Evolutionary conservation across 495 filamentous ascomycete species (phyloP).

Genomic region (Neurospora discreta): DNA sequence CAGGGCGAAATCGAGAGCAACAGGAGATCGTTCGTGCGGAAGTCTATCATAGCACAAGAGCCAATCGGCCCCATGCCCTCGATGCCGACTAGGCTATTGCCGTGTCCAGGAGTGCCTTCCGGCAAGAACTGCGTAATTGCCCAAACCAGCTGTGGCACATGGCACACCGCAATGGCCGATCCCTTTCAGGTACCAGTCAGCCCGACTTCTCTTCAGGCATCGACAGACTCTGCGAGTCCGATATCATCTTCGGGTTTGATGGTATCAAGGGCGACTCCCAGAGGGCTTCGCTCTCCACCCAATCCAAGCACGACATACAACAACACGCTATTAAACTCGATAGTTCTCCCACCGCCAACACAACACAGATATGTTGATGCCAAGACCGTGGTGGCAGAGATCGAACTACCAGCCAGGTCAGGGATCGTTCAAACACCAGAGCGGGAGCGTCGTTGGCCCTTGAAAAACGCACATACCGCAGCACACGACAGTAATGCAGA

Average conservation of each 20-base stretch:
- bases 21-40: background rate
- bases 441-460: background rate
- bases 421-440: background rate
- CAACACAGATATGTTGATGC: background rate
- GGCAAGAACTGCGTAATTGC: background rate
- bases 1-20: background rate
- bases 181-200: constrained; percentile 2
- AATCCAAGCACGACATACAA: background rate
- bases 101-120: constrained; percentile 1
- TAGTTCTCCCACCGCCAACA: constrained; percentile 3
- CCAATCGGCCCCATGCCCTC: background rate
- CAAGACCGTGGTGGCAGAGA: background rate
- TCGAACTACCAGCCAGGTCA: background rate
- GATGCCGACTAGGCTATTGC: constrained; percentile 2
- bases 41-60: background rate
- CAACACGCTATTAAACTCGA: background rate
- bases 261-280: background rate
- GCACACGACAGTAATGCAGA: background rate
- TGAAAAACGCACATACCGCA: background rate
- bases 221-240: background rate
- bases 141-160: background rate
- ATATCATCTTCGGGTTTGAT: background rate
- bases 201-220: background rate
- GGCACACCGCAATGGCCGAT: background rate
- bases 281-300: background rate